These are phyloP conservation scores for Fusarium chuoi DNA, from an alignment of 2,329 filamentous ascomycete genomes.

Conservation along the genomic window DNA sequence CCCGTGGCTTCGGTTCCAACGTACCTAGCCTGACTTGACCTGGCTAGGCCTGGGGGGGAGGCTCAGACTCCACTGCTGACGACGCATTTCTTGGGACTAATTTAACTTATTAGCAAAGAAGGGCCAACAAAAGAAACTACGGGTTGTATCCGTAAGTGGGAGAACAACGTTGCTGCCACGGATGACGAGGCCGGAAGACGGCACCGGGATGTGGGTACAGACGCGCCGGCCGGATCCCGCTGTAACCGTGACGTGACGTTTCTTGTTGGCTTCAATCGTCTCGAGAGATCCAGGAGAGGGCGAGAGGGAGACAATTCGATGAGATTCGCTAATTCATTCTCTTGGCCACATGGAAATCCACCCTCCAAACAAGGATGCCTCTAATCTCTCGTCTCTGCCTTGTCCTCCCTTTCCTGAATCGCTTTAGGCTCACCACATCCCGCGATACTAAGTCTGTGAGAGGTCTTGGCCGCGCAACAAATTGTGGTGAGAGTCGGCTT, in stretches of 20 bases:
- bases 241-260: conserved; percentile 14
- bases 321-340: neutral
- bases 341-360: conserved; percentile 22
- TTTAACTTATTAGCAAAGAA: conserved; percentile 17
- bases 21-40: neutral
- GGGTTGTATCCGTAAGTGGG: neutral
- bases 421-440: conserved; percentile 10
- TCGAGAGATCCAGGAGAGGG: conserved; percentile 2
- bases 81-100: conserved; percentile 31
- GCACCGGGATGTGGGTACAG: conserved; percentile 37
- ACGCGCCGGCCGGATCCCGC: neutral
- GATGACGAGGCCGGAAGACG: conserved; percentile 35
- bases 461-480: conserved; percentile 31
- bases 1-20: conserved; percentile 5
- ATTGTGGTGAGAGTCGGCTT: conserved; percentile 14
- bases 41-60: neutral
- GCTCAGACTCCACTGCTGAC: conserved; percentile 35
- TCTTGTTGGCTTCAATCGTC: neutral
- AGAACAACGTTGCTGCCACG: neutral
- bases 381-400: neutral
- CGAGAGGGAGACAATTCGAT: neutral
- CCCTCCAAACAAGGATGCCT: conserved; percentile 11
- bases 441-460: conserved; percentile 20
- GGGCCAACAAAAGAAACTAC: neutral
- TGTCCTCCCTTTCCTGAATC: conserved; percentile 4